phyloP scores from a whole-genome alignment of 1,284 basidiomycete genomes.

The Ceratorhiza oryzae-sativae region DNA sequence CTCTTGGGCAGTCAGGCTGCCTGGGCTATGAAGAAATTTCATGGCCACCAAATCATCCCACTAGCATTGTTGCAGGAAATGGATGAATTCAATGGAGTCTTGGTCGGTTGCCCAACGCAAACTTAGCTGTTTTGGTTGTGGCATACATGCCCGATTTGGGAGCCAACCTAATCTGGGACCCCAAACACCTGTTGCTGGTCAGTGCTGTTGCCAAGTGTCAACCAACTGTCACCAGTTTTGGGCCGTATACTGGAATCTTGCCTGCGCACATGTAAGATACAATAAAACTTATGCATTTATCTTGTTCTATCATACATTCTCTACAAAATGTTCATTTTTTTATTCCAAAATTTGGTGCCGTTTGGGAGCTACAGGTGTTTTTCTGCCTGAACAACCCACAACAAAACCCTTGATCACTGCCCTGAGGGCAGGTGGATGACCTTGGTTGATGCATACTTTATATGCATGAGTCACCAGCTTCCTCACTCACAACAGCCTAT shows the following conservation, averaged over 20 bases:
- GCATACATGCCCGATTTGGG: conserved; percentile 4
- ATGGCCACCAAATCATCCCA: conserved; percentile 29
- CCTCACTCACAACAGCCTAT: no score
- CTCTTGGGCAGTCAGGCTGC: conserved; percentile 36
- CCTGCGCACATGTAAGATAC: background rate
- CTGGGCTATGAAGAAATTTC: conserved; percentile 38
- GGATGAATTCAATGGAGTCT: conserved; percentile 3
- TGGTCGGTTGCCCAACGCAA: background rate
- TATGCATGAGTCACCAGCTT: background rate
- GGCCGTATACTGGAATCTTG: background rate
- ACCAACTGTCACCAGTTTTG: background rate
- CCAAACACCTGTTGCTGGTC: background rate
- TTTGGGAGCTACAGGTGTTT: background rate
- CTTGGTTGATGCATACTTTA: background rate
- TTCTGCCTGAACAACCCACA: background rate
- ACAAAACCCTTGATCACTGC: conserved; percentile 2
- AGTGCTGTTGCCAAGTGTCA: background rate
- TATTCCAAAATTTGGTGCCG: background rate
- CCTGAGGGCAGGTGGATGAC: background rate
- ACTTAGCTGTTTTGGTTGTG: no score
- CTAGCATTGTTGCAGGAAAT: background rate
- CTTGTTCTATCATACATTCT: background rate
- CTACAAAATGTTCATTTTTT: background rate
- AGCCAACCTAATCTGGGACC: background rate
- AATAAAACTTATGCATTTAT: background rate